Conservation (phyloP, 805 yeast genomes). For the Metschnikowia sp. region DNA sequence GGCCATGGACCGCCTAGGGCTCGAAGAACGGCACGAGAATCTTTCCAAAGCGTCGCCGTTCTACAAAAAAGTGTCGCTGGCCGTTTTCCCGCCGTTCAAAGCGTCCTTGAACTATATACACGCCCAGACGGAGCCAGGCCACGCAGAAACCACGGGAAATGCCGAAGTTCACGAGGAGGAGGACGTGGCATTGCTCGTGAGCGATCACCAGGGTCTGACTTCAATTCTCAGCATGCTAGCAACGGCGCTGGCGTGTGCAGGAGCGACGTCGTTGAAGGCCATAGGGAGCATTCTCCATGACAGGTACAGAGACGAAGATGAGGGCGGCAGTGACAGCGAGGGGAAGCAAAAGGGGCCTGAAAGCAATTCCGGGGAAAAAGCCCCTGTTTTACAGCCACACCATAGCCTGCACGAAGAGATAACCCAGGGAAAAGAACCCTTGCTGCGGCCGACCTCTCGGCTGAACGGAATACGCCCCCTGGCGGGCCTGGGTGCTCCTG, state of each 20-base stretch:
- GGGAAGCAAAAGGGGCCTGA: no score
- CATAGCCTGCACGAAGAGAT: neutral
- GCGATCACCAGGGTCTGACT: constrained; percentile 22
- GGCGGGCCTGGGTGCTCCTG: neutral
- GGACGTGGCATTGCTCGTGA: constrained; percentile 27
- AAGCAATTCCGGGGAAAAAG: neutral
- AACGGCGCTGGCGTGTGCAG: constrained; percentile 29
- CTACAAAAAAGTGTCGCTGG: constrained; percentile 15
- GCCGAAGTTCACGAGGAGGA: constrained; percentile 20
- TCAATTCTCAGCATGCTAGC: constrained; percentile 29
- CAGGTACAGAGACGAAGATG: neutral
- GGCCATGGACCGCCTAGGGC: constrained; percentile 15
- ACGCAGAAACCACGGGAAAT: neutral
- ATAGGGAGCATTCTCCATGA: constrained; percentile 11
- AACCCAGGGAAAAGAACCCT: no score
- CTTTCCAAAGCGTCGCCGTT: constrained; percentile 11
- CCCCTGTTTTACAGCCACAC: neutral
- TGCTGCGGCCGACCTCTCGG: no score
- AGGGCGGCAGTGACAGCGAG: neutral
- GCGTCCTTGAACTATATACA: constrained; percentile 10
- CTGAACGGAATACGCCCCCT: no score
- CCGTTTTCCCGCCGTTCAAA: constrained; percentile 16
- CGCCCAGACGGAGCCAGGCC: neutral
- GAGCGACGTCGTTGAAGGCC: constrained; percentile 18
- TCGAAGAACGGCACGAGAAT: constrained; percentile 15